Conservation (phyloP, 2,329 filamentous ascomycete genomes). For the Sporothrix schenckii region DNA sequence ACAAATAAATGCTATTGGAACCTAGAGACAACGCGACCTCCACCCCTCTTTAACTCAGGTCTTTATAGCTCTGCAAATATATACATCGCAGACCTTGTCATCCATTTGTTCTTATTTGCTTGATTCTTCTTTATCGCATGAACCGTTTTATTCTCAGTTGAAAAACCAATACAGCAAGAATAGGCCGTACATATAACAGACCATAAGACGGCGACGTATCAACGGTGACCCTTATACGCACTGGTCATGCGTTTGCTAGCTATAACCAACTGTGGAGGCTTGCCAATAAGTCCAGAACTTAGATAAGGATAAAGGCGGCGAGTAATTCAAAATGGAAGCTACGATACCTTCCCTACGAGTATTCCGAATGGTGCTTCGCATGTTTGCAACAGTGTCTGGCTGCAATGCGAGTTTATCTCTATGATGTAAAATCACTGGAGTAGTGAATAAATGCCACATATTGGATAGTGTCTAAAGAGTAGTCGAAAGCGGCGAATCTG, state of each 20-base stretch:
- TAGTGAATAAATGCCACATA: neutral
- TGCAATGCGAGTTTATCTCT: no score
- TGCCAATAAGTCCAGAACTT: neutral
- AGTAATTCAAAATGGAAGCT: neutral
- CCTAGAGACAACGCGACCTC: neutral
- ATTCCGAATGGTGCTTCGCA: neutral
- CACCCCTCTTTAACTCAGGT: neutral
- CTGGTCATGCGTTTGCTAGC: constrained; percentile 10
- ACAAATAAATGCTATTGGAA: neutral
- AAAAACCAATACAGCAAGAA: neutral
- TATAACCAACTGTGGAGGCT: neutral
- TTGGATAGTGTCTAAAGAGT: neutral
- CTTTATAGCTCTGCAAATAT: constrained; percentile 20
- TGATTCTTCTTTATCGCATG: constrained; percentile 10
- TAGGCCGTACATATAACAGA: no score
- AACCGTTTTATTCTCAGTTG: constrained; percentile 2
- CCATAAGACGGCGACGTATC: neutral
- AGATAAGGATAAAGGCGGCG: neutral
- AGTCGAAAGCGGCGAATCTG: neutral
- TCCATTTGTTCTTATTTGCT: neutral
- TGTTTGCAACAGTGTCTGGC: neutral
- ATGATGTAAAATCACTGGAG: no score
- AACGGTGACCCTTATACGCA: neutral
- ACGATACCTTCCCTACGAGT: neutral
- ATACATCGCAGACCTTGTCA: constrained; percentile 4